Percentiles rank a stretch among this genome's conserved stretches.
phyloP scores from a whole-genome alignment of 2,329 filamentous ascomycete species.

The Rosellinia necatrix region DNA sequence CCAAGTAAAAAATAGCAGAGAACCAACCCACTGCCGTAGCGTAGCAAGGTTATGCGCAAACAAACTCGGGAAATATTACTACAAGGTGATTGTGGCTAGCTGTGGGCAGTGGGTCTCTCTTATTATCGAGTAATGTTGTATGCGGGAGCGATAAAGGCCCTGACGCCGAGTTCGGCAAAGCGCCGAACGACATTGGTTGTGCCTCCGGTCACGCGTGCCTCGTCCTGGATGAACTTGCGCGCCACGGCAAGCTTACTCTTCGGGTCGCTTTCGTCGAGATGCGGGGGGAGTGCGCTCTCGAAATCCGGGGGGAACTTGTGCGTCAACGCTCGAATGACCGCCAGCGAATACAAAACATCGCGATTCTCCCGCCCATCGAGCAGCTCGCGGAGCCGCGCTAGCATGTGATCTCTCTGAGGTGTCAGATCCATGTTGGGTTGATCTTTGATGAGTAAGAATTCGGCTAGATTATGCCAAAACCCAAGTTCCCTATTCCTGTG shows the following conservation, averaged over 20 bases:
- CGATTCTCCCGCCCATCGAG: conserved; percentile 84
- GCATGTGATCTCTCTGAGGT: conserved; percentile 66
- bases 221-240: conserved; percentile 70
- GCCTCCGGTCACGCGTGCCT: conserved; percentile 66
- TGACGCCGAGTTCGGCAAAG: conserved; percentile 68
- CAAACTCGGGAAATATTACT: conserved; percentile 20
- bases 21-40: conserved; percentile 10
- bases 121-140: conserved; percentile 48
- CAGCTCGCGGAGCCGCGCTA: conserved; percentile 69
- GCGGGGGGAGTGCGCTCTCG: conserved; percentile 59
- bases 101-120: conserved; percentile 7
- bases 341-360: conserved; percentile 88
- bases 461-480: conserved; percentile 82
- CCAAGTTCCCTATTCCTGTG: conserved; percentile 67
- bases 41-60: conserved; percentile 10
- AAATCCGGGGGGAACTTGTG: conserved; percentile 65
- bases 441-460: conserved; percentile 68
- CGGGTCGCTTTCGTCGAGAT: conserved; percentile 68
- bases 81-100: conserved; percentile 15
- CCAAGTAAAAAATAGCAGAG: conserved; percentile 19
- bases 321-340: conserved; percentile 75
- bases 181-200: conserved; percentile 74
- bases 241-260: conserved; percentile 71
- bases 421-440: conserved; percentile 54
- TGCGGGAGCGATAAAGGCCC: conserved; percentile 61